phyloP scores from a whole-genome alignment of 371 early-diverging fungal species.

The Mucor circinelloides region DNA sequence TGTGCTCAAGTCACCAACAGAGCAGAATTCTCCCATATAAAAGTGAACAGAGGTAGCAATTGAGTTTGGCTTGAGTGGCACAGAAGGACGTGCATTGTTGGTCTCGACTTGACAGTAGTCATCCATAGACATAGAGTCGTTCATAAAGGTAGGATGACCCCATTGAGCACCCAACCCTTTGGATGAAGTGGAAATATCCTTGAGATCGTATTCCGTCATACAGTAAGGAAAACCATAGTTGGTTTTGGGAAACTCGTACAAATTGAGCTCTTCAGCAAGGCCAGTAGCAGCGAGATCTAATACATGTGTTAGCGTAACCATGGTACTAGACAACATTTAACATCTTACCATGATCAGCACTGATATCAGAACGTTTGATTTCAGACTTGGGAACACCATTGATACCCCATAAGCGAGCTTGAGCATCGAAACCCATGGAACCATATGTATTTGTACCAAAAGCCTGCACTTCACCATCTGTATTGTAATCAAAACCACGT shows the following conservation, averaged over 20 bases:
- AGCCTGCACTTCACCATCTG: conserved; percentile 40
- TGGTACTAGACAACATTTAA: not conserved
- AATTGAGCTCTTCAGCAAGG: conserved; percentile 46
- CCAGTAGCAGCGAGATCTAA: conserved; percentile 26
- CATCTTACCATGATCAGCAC: conserved; percentile 4
- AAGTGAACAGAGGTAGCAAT: conserved; percentile 35
- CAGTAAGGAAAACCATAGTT: conserved; percentile 51
- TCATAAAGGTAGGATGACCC: conserved; percentile 47
- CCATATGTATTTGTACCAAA: conserved; percentile 43
- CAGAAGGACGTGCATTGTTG: conserved; percentile 33
- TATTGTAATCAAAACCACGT: conserved; percentile 40
- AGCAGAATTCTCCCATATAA: conserved; percentile 47
- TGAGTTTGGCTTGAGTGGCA: conserved; percentile 28
- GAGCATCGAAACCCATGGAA: conserved; percentile 45
- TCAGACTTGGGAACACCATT: conserved; percentile 19
- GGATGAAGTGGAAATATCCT: conserved; percentile 12
- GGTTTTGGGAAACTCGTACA: conserved; percentile 31
- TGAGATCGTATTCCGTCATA: conserved; percentile 37
- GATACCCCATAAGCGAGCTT: conserved; percentile 48
- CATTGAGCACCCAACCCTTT: conserved; percentile 42
- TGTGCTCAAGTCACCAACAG: conserved; percentile 36
- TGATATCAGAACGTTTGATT: conserved; percentile 9
- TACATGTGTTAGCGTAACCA: no score
- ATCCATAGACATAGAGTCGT: conserved; percentile 31
- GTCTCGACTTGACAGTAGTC: conserved; percentile 29